A percentile compares a stretch with the other conserved stretches of the same genome.
phyloP scores from a whole-genome alignment of 257 asterid species.

The Galeopsis tetrahit region DNA sequence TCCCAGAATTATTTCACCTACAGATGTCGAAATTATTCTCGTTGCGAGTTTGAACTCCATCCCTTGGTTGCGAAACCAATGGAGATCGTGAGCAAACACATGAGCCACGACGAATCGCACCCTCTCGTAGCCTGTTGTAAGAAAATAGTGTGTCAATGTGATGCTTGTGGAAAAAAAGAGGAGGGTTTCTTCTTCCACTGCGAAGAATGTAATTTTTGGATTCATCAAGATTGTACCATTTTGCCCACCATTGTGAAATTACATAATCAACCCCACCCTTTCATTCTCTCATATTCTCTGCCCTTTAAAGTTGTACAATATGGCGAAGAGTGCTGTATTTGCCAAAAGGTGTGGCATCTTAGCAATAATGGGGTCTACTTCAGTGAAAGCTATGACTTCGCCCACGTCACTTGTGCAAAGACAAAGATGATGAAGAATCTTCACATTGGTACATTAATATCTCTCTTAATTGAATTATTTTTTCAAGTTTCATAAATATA shows the following conservation, averaged over 20 bases:
- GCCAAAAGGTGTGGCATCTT: background rate
- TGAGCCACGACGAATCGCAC: conserved; percentile 8
- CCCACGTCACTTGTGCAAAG: background rate
- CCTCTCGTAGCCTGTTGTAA: background rate
- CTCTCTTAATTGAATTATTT: background rate
- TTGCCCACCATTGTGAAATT: background rate
- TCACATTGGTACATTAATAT: background rate
- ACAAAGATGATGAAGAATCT: background rate
- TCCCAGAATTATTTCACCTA: background rate
- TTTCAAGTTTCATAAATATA: no score
- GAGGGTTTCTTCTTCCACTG: conserved; percentile 17
- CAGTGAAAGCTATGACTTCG: background rate
- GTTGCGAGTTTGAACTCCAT: background rate
- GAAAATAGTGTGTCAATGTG: background rate
- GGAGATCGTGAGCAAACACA: conserved; percentile 12
- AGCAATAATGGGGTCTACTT: background rate
- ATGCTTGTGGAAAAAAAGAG: background rate
- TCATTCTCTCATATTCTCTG: background rate
- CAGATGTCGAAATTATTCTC: background rate
- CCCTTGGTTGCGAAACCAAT: background rate
- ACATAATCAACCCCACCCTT: background rate
- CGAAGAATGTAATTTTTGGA: conserved; percentile 14
- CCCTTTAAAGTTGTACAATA: background rate
- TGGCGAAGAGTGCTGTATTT: background rate
- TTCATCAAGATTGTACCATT: conserved; percentile 19